A percentile compares a stretch with the other conserved stretches of the same genome.
phyloP scores from a whole-genome alignment of 345 rosid genomes.

The Moricandia moricandioides region DNA sequence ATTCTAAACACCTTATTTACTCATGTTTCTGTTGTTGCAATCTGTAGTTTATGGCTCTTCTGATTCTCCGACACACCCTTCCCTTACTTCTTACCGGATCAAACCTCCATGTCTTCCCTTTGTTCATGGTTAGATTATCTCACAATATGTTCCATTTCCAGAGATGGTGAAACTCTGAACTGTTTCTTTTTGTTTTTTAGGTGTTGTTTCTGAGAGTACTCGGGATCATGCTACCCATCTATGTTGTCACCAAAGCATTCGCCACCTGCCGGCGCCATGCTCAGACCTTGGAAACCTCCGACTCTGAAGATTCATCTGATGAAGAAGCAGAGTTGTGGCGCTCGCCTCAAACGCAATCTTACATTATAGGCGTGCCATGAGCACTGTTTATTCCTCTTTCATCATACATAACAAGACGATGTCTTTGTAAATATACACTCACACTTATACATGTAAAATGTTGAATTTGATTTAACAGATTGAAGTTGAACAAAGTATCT shows the following conservation, averaged over 20 bases:
- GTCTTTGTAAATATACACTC: constrained; percentile 22
- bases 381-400: background rate
- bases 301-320: constrained; percentile 43
- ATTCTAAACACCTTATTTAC: background rate
- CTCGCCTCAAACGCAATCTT: constrained; percentile 38
- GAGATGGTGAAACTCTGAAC: background rate
- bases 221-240: constrained; percentile 76
- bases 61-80: constrained; percentile 70
- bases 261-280: constrained; percentile 48
- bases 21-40: constrained; percentile 9
- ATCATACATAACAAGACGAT: background rate
- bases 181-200: constrained; percentile 33
- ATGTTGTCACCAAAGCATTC: constrained; percentile 51
- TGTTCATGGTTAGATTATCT: constrained; percentile 48
- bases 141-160: background rate
- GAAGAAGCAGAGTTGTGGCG: constrained; percentile 55
- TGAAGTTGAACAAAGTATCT: constrained; percentile 3
- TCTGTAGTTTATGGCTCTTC: constrained; percentile 77
- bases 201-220: constrained; percentile 52
- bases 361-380: constrained; percentile 38
- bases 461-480: constrained; percentile 19
- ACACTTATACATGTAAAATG: constrained; percentile 31
- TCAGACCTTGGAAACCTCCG: constrained; percentile 23
- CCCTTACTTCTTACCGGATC: constrained; percentile 54
- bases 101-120: constrained; percentile 49